Percentiles rank a stretch among this genome's conserved stretches.
Conservation (phyloP, 176 grass and related monocot genomes). For the Oryza glaberrima region DNA sequence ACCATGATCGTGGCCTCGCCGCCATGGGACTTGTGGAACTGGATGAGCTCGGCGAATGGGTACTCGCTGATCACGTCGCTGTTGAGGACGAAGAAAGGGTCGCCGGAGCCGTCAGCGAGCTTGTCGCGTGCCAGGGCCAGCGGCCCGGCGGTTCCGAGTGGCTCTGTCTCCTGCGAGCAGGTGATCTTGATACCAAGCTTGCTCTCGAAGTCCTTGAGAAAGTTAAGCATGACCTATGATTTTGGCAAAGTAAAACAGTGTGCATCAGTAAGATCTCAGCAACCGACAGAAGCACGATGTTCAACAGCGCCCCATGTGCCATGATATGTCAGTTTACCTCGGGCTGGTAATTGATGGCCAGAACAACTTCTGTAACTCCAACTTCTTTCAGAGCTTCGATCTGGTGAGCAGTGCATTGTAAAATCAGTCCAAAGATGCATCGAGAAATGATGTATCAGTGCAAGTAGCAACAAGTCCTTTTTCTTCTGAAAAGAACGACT, state of each 20-base stretch:
- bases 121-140: conserved; percentile 78
- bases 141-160: conserved; percentile 72
- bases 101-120: conserved; percentile 63
- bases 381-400: conserved; percentile 92
- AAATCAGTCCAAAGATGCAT: conserved; percentile 2
- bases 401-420: conserved; percentile 36
- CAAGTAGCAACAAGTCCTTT: neutral
- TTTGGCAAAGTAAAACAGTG: conserved; percentile 11
- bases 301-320: conserved; percentile 4
- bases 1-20: conserved; percentile 94
- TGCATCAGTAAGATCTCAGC: conserved; percentile 36
- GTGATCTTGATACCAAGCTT: conserved; percentile 85
- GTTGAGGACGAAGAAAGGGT: conserved; percentile 92
- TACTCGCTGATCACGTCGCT: conserved; percentile 93
- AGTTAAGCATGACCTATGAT: conserved; percentile 80
- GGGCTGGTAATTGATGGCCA: conserved; percentile 93
- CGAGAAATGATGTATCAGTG: neutral
- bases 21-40: conserved; percentile 76
- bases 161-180: conserved; percentile 89
- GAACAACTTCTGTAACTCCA: conserved; percentile 82
- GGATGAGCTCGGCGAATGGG: conserved; percentile 74
- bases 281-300: conserved; percentile 18
- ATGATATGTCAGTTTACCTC: conserved; percentile 59
- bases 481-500: neutral
- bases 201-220: conserved; percentile 89